Conservation (phyloP, 176 grass and related monocot species). For the Tillandsia fasciculata region DNA sequence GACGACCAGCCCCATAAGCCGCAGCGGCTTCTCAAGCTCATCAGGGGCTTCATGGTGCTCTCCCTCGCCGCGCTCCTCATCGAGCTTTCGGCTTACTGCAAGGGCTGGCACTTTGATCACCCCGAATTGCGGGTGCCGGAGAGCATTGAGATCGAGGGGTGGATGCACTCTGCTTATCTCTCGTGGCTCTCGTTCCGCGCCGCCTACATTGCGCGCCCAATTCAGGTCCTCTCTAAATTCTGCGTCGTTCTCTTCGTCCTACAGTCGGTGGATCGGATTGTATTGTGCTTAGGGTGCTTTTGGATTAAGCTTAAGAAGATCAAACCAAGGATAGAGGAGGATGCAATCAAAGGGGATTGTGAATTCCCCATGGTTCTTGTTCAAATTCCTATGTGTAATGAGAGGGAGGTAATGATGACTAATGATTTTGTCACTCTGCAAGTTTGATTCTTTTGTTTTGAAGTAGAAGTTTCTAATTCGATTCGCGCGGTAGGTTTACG, state of each 20-base stretch:
- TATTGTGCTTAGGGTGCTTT: constrained; percentile 62
- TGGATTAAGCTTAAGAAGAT: constrained; percentile 79
- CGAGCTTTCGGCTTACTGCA: constrained; percentile 57
- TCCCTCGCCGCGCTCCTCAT: constrained; percentile 40
- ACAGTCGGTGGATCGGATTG: constrained; percentile 49
- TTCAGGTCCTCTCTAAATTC: constrained; percentile 47
- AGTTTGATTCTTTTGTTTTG: too few relatives aligned
- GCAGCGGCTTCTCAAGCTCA: constrained; percentile 44
- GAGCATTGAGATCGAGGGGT: constrained; percentile 32
- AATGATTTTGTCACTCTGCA: too few relatives aligned
- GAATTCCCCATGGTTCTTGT: constrained; percentile 67
- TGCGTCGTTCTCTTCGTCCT: constrained; percentile 57
- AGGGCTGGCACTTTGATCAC: constrained; percentile 52
- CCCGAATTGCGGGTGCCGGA: constrained; percentile 29
- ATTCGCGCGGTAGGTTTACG: constrained; percentile 38
- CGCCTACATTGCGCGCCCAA: constrained; percentile 38
- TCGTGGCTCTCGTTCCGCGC: constrained; percentile 56
- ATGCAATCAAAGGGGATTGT: constrained; percentile 37
- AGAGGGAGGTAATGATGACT: constrained; percentile 55
- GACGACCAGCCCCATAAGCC: constrained; percentile 20
- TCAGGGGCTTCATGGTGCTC: constrained; percentile 41
- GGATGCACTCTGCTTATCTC: constrained; percentile 44
- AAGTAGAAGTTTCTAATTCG: too few relatives aligned
- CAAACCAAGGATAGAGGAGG: constrained; percentile 41
- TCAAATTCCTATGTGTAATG: constrained; percentile 48